Percentiles rank a stretch among this genome's conserved stretches.
phyloP scores from a whole-genome alignment of 257 asterid species.

The Solanum corneliomulleri region DNA sequence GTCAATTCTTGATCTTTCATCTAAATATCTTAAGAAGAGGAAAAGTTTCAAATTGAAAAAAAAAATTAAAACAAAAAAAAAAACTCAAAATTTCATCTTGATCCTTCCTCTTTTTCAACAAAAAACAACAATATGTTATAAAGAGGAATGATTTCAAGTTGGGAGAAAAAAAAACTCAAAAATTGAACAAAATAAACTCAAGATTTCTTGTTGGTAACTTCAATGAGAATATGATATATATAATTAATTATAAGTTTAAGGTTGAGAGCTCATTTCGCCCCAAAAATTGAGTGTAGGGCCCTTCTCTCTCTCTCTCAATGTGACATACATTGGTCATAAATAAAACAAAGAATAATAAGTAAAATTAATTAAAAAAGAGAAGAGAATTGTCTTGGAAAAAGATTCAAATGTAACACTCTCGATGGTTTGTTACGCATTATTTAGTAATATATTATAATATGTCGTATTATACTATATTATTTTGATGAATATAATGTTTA shows the following conservation, averaged over 20 bases:
- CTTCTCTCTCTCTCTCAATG: background rate
- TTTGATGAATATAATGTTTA: background rate
- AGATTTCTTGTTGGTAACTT: background rate
- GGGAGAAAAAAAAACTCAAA: background rate
- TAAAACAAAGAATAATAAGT: background rate
- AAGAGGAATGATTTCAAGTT: background rate
- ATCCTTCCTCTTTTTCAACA: background rate
- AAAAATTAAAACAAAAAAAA: background rate
- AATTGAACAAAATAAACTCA: background rate
- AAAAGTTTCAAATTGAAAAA: background rate
- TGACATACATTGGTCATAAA: background rate
- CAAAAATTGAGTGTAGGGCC: background rate
- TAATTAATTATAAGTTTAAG: slow-evolving; percentile 4
- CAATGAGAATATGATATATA: background rate
- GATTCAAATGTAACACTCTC: background rate
- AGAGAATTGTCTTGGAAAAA: background rate
- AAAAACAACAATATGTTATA: background rate
- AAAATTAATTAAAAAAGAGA: background rate
- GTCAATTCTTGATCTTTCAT: background rate
- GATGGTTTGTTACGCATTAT: background rate
- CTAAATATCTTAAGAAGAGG: background rate
- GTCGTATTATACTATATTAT: background rate
- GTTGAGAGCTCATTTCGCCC: slow-evolving; percentile 1
- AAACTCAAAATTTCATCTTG: background rate
- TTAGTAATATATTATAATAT: background rate